Conservation (phyloP, 768 basidiomycete species). For the Lentinula lateritia region DNA sequence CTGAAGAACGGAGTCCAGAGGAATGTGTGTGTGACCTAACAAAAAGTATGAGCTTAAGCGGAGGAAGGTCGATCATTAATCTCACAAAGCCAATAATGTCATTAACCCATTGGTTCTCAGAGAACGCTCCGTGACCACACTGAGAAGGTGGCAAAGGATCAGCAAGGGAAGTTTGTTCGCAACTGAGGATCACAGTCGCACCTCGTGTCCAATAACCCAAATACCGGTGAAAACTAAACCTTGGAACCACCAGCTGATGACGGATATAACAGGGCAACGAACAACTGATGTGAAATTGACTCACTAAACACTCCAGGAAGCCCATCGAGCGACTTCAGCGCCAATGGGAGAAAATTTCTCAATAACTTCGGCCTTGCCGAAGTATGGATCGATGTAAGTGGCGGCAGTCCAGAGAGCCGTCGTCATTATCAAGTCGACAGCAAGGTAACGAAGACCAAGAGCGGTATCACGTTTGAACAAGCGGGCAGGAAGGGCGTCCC, state of each 20-base stretch:
- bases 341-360: constrained; percentile 26
- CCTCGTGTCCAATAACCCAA: constrained; percentile 59
- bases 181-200: constrained; percentile 12
- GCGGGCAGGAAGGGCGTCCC: constrained; percentile 40
- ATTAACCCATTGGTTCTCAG: constrained; percentile 40
- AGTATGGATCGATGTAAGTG: constrained; percentile 38
- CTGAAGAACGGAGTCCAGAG: constrained; percentile 19
- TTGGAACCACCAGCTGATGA: constrained; percentile 54
- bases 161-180: neutral
- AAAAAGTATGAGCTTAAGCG: neutral
- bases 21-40: constrained; percentile 13
- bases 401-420: constrained; percentile 36
- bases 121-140: constrained; percentile 57
- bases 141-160: constrained; percentile 14
- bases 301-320: constrained; percentile 42
- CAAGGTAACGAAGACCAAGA: constrained; percentile 35
- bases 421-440: constrained; percentile 42
- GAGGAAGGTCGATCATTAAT: neutral
- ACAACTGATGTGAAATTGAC: constrained; percentile 11
- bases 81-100: constrained; percentile 47
- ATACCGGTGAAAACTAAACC: constrained; percentile 53
- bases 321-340: constrained; percentile 34
- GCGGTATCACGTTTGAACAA: constrained; percentile 38
- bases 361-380: constrained; percentile 18
- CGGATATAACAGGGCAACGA: neutral